These are phyloP conservation scores for Nymphaea colorata DNA, from an alignment of 164 flowering plant genomes.

Conservation along the genomic window DNA sequence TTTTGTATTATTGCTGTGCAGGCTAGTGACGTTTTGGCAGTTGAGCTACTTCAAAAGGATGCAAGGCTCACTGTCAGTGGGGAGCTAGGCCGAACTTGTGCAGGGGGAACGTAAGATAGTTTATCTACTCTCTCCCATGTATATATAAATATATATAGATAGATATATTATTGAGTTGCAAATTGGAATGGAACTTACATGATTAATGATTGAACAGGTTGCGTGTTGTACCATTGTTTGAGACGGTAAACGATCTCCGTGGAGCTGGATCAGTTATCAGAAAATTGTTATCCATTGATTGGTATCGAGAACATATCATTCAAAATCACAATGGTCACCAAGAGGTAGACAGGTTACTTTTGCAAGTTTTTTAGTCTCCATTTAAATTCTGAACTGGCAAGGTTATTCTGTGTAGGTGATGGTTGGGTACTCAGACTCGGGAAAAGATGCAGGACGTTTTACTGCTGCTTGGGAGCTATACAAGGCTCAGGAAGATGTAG, in stretches of 20 bases:
- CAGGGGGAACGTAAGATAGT: slow-evolving; percentile 81
- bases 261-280: slow-evolving; percentile 85
- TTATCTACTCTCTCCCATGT: neutral
- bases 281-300: slow-evolving; percentile 78
- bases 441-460: slow-evolving; percentile 94
- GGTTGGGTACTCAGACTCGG: slow-evolving; percentile 97
- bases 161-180: neutral
- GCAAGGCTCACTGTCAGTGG: slow-evolving; percentile 85
- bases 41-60: slow-evolving; percentile 93
- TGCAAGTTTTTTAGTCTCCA: neutral
- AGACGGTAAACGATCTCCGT: slow-evolving; percentile 86
- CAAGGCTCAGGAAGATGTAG: slow-evolving; percentile 94
- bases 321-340: slow-evolving; percentile 85
- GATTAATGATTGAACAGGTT: slow-evolving; percentile 14
- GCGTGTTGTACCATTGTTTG: slow-evolving; percentile 95
- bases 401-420: slow-evolving; percentile 51
- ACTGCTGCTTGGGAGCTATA: slow-evolving; percentile 97
- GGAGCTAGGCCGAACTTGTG: slow-evolving; percentile 78
- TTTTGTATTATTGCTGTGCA: slow-evolving; percentile 13
- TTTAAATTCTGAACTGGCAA: slow-evolving; percentile 3
- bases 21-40: slow-evolving; percentile 98
- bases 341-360: slow-evolving; percentile 39
- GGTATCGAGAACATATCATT: slow-evolving; percentile 74
- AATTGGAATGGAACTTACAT: neutral
- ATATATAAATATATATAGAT: too few species aligned